phyloP scores from a whole-genome alignment of 208 protist genomes.

The Acanthamoeba sp. region DNA sequence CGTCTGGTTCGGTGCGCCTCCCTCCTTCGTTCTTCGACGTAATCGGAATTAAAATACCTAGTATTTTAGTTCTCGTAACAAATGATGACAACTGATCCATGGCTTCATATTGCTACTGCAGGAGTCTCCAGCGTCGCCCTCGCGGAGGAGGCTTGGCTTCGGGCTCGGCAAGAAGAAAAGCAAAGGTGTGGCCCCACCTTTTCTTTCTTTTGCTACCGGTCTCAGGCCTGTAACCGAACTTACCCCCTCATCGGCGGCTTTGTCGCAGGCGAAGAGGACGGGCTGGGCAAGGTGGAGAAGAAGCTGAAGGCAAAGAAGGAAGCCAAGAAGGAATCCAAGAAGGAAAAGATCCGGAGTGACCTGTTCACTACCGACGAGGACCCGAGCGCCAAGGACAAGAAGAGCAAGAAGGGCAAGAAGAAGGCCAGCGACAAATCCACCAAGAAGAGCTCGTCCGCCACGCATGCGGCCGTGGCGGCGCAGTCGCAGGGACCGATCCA shows the following conservation, averaged over 20 bases:
- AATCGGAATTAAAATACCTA: too few species aligned
- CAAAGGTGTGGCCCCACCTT: neutral
- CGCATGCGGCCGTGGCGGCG: neutral
- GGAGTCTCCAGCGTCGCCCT: neutral
- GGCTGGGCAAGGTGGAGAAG: neutral
- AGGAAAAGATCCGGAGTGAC: neutral
- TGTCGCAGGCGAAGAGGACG: neutral
- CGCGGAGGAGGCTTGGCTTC: neutral
- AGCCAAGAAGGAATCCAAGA: neutral
- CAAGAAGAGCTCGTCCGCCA: neutral
- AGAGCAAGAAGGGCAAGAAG: neutral
- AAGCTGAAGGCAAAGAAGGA: neutral
- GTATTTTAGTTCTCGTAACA: too few species aligned
- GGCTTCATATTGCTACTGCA: neutral
- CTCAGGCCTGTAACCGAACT: neutral
- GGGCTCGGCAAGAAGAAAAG: constrained; percentile 26
- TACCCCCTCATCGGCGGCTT: neutral
- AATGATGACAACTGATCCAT: too few species aligned
- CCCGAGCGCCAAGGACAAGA: neutral
- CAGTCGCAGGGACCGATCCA: neutral
- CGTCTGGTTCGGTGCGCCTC: neutral
- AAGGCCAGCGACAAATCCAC: neutral
- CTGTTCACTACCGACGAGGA: neutral
- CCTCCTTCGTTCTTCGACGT: neutral
- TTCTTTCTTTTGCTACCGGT: neutral